Evolutionary conservation across 2,329 filamentous ascomycete genomes (phyloP).

Genomic region (Sodiomyces alkalinus): DNA sequence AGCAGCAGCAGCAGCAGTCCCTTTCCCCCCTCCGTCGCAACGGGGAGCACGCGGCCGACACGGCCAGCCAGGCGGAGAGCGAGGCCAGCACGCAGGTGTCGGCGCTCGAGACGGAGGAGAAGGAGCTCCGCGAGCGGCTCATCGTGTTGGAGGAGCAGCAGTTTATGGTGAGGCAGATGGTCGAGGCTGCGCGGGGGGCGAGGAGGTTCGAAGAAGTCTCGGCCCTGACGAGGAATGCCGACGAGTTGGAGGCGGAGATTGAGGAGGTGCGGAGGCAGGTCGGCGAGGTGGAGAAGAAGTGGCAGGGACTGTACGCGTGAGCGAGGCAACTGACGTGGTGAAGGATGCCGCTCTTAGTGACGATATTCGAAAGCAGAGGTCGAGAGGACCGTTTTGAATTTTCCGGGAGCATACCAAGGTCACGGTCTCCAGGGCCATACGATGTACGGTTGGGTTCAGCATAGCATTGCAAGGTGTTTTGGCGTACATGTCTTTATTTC

Average conservation of each 20-base stretch:
- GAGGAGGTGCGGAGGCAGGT: conserved; percentile 50
- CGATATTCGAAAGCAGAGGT: too few relatives aligned
- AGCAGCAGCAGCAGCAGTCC: conserved; percentile 2
- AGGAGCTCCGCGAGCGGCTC: conserved; percentile 60
- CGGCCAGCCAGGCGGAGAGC: conserved; percentile 29
- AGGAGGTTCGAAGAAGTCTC: conserved; percentile 77
- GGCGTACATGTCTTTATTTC: too few relatives aligned
- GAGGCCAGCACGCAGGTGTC: conserved; percentile 39
- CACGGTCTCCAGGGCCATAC: too few relatives aligned
- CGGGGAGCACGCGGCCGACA: conserved; percentile 26
- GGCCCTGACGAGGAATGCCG: conserved; percentile 62
- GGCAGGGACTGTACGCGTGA: conserved; percentile 33
- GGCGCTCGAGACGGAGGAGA: conserved; percentile 66
- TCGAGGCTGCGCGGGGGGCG: conserved; percentile 58
- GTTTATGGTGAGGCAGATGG: conserved; percentile 79
- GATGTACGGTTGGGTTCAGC: too few relatives aligned
- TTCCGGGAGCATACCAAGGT: too few relatives aligned
- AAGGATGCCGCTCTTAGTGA: too few relatives aligned
- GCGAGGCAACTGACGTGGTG: too few relatives aligned
- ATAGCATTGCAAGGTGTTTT: conserved; percentile 1
- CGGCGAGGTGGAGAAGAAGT: conserved; percentile 45
- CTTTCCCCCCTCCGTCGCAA: conserved; percentile 30
- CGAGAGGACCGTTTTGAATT: too few relatives aligned
- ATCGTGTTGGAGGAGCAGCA: conserved; percentile 83
- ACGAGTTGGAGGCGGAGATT: conserved; percentile 72